These are phyloP conservation scores for Paramecium primaurelia DNA, from an alignment of 73 alveolate species.

Conservation along the genomic window DNA sequence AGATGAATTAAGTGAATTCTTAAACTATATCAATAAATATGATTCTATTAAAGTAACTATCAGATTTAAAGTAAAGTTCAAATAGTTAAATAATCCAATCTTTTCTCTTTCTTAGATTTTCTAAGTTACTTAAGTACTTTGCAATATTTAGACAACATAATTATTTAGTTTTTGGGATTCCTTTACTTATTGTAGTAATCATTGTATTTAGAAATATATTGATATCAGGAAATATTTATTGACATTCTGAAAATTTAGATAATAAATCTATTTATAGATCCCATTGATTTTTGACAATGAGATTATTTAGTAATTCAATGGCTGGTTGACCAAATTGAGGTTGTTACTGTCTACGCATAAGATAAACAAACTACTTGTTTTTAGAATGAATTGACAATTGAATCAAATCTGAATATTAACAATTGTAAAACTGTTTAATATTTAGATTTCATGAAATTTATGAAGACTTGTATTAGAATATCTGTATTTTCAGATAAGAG, in stretches of 20 bases:
- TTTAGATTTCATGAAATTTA: background rate
- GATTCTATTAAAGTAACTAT: background rate
- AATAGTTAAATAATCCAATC: background rate
- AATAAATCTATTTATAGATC: background rate
- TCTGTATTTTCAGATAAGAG: slow-evolving; percentile 16
- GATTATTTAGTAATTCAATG: background rate
- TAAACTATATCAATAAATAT: background rate
- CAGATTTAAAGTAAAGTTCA: background rate
- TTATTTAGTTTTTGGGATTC: background rate
- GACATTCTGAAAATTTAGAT: background rate
- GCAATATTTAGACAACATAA: background rate
- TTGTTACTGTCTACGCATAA: slow-evolving; percentile 22
- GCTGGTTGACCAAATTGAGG: background rate
- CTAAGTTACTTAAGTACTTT: background rate
- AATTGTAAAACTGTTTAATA: background rate
- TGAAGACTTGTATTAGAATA: background rate
- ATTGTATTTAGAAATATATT: background rate
- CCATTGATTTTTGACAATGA: background rate
- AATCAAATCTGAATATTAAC: background rate
- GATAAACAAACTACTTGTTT: background rate
- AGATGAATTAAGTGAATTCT: background rate
- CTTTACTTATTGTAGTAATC: background rate
- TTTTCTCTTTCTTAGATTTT: background rate
- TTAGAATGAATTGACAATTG: background rate
- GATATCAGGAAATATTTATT: background rate